These are phyloP conservation scores for Sextonia rubra DNA, from an alignment of 164 flowering plant species.

Conservation along the genomic window DNA sequence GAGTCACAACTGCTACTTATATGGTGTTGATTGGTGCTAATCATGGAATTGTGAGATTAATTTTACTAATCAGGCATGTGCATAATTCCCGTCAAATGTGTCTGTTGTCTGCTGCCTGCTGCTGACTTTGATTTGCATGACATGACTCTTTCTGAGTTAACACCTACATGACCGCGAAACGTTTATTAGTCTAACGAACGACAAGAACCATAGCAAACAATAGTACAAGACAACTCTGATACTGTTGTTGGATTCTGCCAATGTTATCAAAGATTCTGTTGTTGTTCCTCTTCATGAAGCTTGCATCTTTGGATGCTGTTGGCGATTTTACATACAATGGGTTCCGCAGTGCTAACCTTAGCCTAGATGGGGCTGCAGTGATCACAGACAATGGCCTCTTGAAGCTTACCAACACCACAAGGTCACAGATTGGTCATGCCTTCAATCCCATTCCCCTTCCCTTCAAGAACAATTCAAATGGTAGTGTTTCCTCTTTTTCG, in stretches of 20 bases:
- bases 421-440: conserved; percentile 25
- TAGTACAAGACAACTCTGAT: no score
- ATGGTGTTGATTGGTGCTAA: no score
- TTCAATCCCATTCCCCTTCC: conserved; percentile 26
- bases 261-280: not conserved
- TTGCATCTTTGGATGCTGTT: not conserved
- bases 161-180: no score
- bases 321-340: not conserved
- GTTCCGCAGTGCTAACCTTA: conserved; percentile 25
- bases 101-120: no score
- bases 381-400: conserved; percentile 30
- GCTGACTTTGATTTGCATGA: no score
- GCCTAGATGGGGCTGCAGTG: conserved; percentile 23
- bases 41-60: no score
- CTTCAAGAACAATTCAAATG: conserved; percentile 18
- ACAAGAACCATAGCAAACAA: no score
- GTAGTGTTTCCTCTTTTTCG: not conserved
- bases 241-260: not conserved
- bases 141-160: no score
- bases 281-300: not conserved
- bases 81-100: no score
- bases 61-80: no score
- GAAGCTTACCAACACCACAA: conserved; percentile 34
- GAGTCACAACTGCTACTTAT: no score
- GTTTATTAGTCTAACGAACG: no score